A percentile compares a stretch with the other conserved stretches of the same genome.
phyloP scores from a whole-genome alignment of 108 stramenopile genomes.

The Cyclostephanos tholiformis region DNA sequence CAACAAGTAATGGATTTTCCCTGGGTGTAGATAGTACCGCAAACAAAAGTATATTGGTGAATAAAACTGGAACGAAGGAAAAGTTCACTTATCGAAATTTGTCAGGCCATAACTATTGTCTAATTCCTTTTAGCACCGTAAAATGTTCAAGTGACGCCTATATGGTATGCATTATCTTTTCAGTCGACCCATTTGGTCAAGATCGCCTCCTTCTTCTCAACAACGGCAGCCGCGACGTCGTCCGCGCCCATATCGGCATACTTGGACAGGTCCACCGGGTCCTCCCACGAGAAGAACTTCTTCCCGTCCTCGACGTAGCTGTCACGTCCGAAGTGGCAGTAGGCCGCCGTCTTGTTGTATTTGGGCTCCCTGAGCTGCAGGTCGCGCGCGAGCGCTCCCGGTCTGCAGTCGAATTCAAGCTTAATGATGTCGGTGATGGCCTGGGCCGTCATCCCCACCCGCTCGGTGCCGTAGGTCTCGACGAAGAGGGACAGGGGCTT shows the following conservation, averaged over 20 bases:
- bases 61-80: too few relatives aligned
- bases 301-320: conserved; percentile 64
- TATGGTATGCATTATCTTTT: too few relatives aligned
- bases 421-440: conserved; percentile 94
- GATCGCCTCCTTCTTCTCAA: conserved; percentile 68
- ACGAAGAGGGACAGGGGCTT: conserved; percentile 94
- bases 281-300: conserved; percentile 97
- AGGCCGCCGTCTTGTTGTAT: conserved; percentile 94
- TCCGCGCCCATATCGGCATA: conserved; percentile 64
- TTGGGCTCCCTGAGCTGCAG: conserved; percentile 87
- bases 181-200: conserved; percentile 87
- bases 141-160: too few relatives aligned
- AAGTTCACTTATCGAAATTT: too few relatives aligned
- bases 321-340: conserved; percentile 96
- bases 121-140: too few relatives aligned
- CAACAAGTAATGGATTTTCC: too few relatives aligned
- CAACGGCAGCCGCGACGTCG: conserved; percentile 58
- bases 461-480: conserved; percentile 94
- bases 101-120: too few relatives aligned
- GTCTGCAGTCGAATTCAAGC: conserved; percentile 92
- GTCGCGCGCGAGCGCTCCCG: conserved; percentile 93
- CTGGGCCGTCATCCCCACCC: conserved; percentile 85
- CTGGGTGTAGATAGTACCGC: too few relatives aligned
- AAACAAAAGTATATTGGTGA: too few relatives aligned
- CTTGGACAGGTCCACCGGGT: conserved; percentile 75